phyloP scores from a whole-genome alignment of 2,329 filamentous ascomycete genomes.

The Venturia asperata region DNA sequence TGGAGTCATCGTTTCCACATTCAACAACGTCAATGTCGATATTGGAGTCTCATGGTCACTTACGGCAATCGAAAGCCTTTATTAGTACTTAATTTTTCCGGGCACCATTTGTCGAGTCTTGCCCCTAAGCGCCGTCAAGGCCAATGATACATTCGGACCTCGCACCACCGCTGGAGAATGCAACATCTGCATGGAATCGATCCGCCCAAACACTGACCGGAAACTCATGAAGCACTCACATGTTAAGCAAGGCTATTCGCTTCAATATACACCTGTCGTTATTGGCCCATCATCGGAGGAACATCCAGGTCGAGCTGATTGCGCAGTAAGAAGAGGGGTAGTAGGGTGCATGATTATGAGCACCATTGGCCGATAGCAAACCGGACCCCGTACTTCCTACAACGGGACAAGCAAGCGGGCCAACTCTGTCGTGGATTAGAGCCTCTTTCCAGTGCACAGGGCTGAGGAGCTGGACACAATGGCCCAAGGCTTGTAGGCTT shows the following conservation, averaged over 20 bases:
- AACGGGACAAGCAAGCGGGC: neutral
- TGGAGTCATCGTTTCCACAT: neutral
- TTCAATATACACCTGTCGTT: neutral
- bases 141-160: neutral
- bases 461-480: neutral
- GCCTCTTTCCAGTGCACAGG: neutral
- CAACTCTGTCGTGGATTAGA: neutral
- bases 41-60: neutral
- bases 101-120: too few species aligned
- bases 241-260: neutral
- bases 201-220: neutral
- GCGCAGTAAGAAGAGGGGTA: slow-evolving; percentile 2
- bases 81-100: too few species aligned
- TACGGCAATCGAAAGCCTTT: too few species aligned
- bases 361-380: neutral
- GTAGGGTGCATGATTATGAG: neutral
- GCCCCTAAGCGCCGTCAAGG: neutral
- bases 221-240: neutral
- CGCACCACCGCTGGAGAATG: neutral
- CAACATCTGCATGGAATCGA: neutral
- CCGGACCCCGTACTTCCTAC: neutral
- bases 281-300: neutral
- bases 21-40: neutral
- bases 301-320: neutral
- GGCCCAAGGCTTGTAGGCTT: neutral